These are phyloP conservation scores for Mentha longifolia DNA, from an alignment of 257 asterid genomes.

Conservation along the genomic window DNA sequence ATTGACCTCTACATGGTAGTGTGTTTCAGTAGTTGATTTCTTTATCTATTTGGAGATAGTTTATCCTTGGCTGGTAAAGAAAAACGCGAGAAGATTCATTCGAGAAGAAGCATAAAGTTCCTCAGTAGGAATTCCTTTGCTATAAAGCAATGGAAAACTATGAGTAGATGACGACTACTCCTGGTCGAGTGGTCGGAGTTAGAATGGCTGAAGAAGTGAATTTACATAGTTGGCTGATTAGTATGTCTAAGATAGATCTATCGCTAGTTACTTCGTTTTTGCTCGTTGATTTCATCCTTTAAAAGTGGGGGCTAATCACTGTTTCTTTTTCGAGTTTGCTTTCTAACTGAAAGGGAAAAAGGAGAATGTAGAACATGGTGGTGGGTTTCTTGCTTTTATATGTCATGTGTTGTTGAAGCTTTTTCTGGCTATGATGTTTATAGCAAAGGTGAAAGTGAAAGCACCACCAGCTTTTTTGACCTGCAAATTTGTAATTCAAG, in stretches of 20 bases:
- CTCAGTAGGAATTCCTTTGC: slow-evolving; percentile 1
- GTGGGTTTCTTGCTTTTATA: slow-evolving; percentile 28
- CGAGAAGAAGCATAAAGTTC: not conserved
- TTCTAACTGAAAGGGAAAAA: not conserved
- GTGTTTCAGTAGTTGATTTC: slow-evolving; percentile 8
- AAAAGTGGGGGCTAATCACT: slow-evolving; percentile 13
- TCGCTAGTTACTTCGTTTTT: not conserved
- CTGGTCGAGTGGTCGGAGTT: not conserved
- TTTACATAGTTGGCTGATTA: not conserved
- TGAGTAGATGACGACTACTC: no score
- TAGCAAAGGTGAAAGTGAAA: slow-evolving; percentile 31
- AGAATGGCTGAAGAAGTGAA: not conserved
- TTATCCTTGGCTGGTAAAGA: not conserved
- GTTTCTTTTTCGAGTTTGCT: not conserved
- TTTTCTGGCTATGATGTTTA: slow-evolving; percentile 18
- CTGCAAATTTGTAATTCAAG: not conserved
- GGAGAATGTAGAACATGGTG: not conserved
- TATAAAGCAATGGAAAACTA: not conserved
- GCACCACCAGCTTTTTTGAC: slow-evolving; percentile 25
- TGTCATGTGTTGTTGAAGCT: slow-evolving; percentile 28
- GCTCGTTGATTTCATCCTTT: not conserved
- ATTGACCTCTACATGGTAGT: not conserved
- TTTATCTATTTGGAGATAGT: not conserved
- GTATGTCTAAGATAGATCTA: slow-evolving; percentile 2
- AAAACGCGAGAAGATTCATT: not conserved